Evolutionary conservation across 768 basidiomycete species (phyloP).

Genomic region (Suillus paluster): DNA sequence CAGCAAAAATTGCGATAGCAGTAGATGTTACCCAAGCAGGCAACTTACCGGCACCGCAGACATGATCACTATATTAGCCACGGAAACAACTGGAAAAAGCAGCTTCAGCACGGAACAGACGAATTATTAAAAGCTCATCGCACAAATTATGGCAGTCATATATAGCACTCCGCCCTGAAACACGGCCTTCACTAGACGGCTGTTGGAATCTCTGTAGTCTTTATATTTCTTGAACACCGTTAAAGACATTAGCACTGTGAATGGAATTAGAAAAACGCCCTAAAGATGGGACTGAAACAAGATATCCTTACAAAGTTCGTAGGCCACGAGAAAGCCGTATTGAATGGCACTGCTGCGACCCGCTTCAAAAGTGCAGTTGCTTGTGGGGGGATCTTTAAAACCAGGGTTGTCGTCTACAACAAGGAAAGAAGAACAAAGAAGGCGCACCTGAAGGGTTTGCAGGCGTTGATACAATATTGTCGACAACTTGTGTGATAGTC

Average conservation of each 20-base stretch:
- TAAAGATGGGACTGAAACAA: too few species aligned
- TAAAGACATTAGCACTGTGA: background rate
- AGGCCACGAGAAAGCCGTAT: background rate
- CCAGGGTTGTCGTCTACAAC: background rate
- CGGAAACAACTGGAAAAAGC: background rate
- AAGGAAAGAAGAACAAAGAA: background rate
- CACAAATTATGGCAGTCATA: slow-evolving; percentile 2
- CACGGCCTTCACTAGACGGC: background rate
- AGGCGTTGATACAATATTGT: too few species aligned
- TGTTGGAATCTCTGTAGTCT: background rate
- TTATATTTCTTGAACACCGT: slow-evolving; percentile 1
- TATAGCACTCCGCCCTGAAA: slow-evolving; percentile 1
- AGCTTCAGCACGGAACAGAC: background rate
- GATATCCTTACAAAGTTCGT: background rate
- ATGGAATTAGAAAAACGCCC: background rate
- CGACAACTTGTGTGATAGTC: background rate
- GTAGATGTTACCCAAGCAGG: too few species aligned
- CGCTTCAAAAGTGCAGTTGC: slow-evolving; percentile 2
- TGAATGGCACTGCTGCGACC: background rate
- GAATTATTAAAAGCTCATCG: background rate
- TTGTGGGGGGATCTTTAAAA: background rate
- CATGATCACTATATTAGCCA: background rate
- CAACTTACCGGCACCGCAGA: background rate
- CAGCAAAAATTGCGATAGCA: background rate
- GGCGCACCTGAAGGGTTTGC: too few species aligned